Conservation (phyloP, 192 early-diverging fungal species). For the Coemansia sp. region DNA sequence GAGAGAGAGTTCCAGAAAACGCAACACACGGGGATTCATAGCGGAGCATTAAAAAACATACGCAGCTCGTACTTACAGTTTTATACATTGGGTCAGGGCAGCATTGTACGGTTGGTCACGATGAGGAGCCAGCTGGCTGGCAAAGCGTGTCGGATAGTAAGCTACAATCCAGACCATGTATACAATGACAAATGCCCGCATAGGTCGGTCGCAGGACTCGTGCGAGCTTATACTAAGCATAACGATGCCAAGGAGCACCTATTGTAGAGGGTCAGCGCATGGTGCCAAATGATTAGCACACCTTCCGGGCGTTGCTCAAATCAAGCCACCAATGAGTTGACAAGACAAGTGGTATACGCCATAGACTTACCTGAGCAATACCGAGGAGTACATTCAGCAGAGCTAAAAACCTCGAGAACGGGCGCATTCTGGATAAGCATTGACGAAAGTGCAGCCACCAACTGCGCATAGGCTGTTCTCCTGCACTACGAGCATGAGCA, state of each 20-base stretch:
- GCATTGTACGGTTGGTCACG: conserved; percentile 1
- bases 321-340: neutral
- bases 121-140: conserved; percentile 6
- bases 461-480: neutral
- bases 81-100: neutral
- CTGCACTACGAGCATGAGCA: neutral
- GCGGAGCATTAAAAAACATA: neutral
- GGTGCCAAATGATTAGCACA: neutral
- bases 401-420: neutral
- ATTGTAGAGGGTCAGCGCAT: conserved; percentile 7
- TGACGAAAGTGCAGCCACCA: conserved; percentile 7
- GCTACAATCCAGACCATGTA: conserved; percentile 62
- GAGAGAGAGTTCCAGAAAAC: conserved; percentile 2
- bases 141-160: conserved; percentile 27
- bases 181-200: conserved; percentile 65
- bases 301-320: neutral
- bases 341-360: neutral
- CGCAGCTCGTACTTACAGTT: neutral
- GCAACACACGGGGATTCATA: neutral
- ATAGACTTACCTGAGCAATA: conserved; percentile 17
- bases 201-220: conserved; percentile 55
- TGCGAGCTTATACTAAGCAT: conserved; percentile 58
- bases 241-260: conserved; percentile 60
- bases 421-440: conserved; percentile 16
- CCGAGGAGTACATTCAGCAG: conserved; percentile 11